These are phyloP conservation scores for Thelonectria rubi DNA, from an alignment of 2,329 filamentous ascomycete species.

Conservation along the genomic window DNA sequence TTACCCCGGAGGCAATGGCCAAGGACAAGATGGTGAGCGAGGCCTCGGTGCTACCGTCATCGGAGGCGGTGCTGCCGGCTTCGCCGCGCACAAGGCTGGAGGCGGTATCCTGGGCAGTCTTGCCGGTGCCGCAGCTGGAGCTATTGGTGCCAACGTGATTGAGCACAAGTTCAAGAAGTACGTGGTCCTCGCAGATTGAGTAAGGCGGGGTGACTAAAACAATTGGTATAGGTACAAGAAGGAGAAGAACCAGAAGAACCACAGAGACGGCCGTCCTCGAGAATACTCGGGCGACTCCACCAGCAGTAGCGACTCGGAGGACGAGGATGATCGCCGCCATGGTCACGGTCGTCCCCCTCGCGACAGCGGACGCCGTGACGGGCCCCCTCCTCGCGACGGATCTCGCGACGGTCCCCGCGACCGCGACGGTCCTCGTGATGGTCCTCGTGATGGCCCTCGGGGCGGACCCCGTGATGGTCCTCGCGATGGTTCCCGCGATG, in stretches of 20 bases:
- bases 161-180: slow-evolving; percentile 50
- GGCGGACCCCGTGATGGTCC: background rate
- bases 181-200: background rate
- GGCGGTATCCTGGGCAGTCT: slow-evolving; percentile 59
- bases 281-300: slow-evolving; percentile 35
- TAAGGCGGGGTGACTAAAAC: background rate
- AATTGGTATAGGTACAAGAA: slow-evolving; percentile 31
- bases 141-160: slow-evolving; percentile 59
- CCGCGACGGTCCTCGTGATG: background rate
- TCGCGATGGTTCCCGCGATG: background rate
- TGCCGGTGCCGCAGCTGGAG: slow-evolving; percentile 58
- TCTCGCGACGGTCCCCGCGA: background rate
- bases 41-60: slow-evolving; percentile 61
- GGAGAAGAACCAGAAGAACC: slow-evolving; percentile 39
- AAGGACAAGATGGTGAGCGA: slow-evolving; percentile 50
- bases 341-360: background rate
- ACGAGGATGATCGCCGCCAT: slow-evolving; percentile 29
- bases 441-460: slow-evolving; percentile 1
- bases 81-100: slow-evolving; percentile 59
- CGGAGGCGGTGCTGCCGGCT: slow-evolving; percentile 59
- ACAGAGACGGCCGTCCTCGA: slow-evolving; percentile 34
- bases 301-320: slow-evolving; percentile 40
- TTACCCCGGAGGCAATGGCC: slow-evolving; percentile 21
- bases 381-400: slow-evolving; percentile 1
- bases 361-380: background rate